Evolutionary conservation across 768 basidiomycete species (phyloP).

Genomic region (Coprinellus micaceus): DNA sequence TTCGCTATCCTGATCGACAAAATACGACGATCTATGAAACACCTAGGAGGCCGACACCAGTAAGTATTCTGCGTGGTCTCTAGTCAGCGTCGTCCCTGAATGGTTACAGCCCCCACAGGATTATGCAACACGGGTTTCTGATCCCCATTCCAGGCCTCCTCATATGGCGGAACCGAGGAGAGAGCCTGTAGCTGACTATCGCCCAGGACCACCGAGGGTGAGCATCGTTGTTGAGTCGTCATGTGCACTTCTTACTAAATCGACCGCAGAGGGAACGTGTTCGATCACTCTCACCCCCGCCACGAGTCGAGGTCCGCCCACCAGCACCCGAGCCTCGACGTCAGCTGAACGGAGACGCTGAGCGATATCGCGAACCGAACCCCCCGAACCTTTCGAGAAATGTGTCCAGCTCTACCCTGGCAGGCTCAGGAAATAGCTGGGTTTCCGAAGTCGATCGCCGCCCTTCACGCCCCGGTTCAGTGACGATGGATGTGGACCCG

Average conservation of each 20-base stretch:
- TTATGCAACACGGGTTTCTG: neutral
- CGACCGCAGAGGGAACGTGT: neutral
- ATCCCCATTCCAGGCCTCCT: slow-evolving; percentile 4
- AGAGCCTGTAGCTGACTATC: neutral
- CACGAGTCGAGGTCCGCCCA: neutral
- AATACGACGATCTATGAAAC: neutral
- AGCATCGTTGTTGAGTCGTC: neutral
- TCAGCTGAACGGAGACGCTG: neutral
- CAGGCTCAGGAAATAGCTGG: neutral
- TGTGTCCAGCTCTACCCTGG: neutral
- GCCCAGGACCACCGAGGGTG: neutral
- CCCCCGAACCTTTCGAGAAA: neutral
- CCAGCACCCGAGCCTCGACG: neutral
- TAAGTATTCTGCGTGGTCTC: neutral
- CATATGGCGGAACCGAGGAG: neutral
- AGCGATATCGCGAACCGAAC: neutral
- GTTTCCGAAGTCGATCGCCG: neutral
- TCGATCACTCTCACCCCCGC: neutral
- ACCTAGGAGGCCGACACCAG: neutral
- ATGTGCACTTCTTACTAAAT: neutral
- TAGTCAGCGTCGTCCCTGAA: neutral
- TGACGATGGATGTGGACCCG: neutral
- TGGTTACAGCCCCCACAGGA: slow-evolving; percentile 2
- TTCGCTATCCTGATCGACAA: neutral
- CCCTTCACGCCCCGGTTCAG: neutral